phyloP scores from a whole-genome alignment of 257 asterid species.

The Anisodus acutangulus region DNA sequence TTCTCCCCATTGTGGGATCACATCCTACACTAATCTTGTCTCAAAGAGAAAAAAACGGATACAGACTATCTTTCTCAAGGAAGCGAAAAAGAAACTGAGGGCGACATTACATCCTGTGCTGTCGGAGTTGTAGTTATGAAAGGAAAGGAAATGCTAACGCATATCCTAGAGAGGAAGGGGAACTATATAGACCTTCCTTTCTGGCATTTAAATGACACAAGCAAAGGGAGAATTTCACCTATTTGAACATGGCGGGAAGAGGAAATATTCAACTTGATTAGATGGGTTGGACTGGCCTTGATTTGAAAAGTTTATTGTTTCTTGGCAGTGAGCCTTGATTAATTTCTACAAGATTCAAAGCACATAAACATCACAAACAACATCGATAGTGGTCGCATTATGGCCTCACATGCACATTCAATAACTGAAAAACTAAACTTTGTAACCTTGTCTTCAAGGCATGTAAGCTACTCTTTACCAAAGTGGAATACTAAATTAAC shows the following conservation, averaged over 20 bases:
- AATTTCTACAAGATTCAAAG: conserved; percentile 9
- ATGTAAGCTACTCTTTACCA: not conserved
- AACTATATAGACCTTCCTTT: not conserved
- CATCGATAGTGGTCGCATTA: not conserved
- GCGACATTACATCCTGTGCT: not conserved
- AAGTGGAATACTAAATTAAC: not conserved
- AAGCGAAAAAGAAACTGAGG: not conserved
- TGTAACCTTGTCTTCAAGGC: not conserved
- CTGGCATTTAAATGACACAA: not conserved
- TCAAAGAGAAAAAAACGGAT: not conserved
- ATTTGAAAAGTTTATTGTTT: not conserved
- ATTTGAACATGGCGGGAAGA: not conserved
- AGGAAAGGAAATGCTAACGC: not conserved
- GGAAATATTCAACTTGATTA: not conserved
- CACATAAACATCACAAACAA: not conserved
- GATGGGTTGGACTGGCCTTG: not conserved
- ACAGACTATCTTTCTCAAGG: not conserved
- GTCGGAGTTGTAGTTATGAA: not conserved
- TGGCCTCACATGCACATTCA: not conserved
- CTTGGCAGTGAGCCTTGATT: not conserved
- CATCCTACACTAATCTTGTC: not conserved
- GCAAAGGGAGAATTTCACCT: not conserved
- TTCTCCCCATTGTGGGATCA: not conserved
- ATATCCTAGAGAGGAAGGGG: not conserved
- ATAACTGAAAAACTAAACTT: not conserved